These are phyloP conservation scores for Dactylellina drechsleri DNA, from an alignment of 2,329 filamentous ascomycete species.

Conservation along the genomic window DNA sequence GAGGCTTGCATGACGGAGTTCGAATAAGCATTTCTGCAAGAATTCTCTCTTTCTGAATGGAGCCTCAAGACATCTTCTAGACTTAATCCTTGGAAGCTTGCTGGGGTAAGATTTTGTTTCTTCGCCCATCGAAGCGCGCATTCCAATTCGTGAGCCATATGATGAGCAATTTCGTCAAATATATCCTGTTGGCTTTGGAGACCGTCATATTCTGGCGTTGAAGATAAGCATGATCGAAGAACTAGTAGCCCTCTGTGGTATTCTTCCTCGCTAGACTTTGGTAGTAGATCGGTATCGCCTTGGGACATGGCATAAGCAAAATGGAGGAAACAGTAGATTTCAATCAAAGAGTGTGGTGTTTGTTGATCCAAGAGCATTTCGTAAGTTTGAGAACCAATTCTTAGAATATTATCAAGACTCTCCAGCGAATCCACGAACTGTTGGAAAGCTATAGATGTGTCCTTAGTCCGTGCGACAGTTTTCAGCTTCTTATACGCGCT, in stretches of 20 bases:
- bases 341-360: slow-evolving; percentile 44
- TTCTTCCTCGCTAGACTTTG: slow-evolving; percentile 35
- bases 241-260: slow-evolving; percentile 42
- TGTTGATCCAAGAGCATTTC: slow-evolving; percentile 49
- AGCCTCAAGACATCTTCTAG: slow-evolving; percentile 46
- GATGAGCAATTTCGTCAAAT: slow-evolving; percentile 51
- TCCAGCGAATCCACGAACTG: slow-evolving; percentile 43
- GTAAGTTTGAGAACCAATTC: slow-evolving; percentile 45
- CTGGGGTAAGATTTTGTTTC: slow-evolving; percentile 49
- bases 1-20: slow-evolving; percentile 13
- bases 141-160: slow-evolving; percentile 51
- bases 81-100: slow-evolving; percentile 49
- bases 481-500: slow-evolving; percentile 50
- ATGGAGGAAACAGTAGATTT: slow-evolving; percentile 55
- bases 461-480: slow-evolving; percentile 32
- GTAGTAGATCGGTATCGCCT: slow-evolving; percentile 43
- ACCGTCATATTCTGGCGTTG: slow-evolving; percentile 44
- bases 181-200: slow-evolving; percentile 48
- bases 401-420: slow-evolving; percentile 45
- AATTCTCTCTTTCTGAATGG: slow-evolving; percentile 42
- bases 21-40: slow-evolving; percentile 2
- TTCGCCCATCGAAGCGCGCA: slow-evolving; percentile 53
- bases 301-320: slow-evolving; percentile 54
- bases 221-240: slow-evolving; percentile 46
- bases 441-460: slow-evolving; percentile 38